These are phyloP conservation scores for Pseudogymnoascus sp. DNA, from an alignment of 2,329 filamentous ascomycete genomes.

Conservation along the genomic window DNA sequence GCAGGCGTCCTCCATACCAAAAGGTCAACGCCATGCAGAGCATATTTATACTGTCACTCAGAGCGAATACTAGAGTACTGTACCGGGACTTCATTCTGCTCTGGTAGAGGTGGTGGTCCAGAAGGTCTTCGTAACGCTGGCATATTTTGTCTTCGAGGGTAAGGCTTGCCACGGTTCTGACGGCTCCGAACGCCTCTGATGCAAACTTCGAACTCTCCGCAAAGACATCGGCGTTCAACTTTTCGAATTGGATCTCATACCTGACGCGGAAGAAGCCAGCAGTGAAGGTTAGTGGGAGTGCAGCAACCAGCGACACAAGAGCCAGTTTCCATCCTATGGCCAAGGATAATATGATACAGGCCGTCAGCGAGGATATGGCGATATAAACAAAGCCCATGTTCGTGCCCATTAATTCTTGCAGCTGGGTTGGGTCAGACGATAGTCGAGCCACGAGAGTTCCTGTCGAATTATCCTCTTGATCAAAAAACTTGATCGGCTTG, in stretches of 20 bases:
- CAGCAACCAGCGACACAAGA: slow-evolving; percentile 57
- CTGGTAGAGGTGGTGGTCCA: slow-evolving; percentile 40
- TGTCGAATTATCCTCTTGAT: slow-evolving; percentile 39
- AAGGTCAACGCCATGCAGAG: slow-evolving; percentile 52
- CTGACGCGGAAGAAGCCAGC: slow-evolving; percentile 42
- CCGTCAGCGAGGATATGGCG: slow-evolving; percentile 58
- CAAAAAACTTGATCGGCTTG: slow-evolving; percentile 37
- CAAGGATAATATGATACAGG: slow-evolving; percentile 60
- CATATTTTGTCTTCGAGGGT: slow-evolving; percentile 54
- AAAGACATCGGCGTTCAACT: slow-evolving; percentile 50
- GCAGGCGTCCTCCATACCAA: slow-evolving; percentile 42
- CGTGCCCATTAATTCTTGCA: slow-evolving; percentile 43
- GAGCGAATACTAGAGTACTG: slow-evolving; percentile 44
- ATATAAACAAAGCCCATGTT: slow-evolving; percentile 50
- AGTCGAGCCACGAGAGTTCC: slow-evolving; percentile 41
- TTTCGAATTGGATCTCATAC: slow-evolving; percentile 50
- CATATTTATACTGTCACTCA: slow-evolving; percentile 48
- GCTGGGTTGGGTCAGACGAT: slow-evolving; percentile 41
- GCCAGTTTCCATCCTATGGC: slow-evolving; percentile 71
- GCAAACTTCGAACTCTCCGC: slow-evolving; percentile 56
- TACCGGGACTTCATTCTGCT: slow-evolving; percentile 43
- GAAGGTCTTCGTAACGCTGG: slow-evolving; percentile 39
- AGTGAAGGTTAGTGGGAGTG: slow-evolving; percentile 42
- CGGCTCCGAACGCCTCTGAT: slow-evolving; percentile 54
- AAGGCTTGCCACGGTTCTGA: slow-evolving; percentile 53